Base-by-base conservation (phyloP, 768 basidiomycete genomes). In the Suillus ampliporus region DNA sequence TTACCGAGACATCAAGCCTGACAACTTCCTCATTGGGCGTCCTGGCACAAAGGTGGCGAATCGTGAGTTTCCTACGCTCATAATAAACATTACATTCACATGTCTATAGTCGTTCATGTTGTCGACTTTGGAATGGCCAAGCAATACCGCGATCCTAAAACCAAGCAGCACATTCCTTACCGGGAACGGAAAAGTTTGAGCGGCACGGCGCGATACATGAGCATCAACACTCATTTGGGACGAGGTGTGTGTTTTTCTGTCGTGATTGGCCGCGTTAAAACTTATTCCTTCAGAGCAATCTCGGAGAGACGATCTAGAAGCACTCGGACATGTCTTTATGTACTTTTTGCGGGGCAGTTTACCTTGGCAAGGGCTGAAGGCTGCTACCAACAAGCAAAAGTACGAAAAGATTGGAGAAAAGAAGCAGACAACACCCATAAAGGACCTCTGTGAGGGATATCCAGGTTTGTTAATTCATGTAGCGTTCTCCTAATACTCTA, bases 331-430 rank as follows among this genome's bases (percentile, higher is more conserved):
- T 79, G 97, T 99, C 69, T 99, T 99, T 82, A 97, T 99, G 93
- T 99, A 99, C 82, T 99, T 99, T 79, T 78, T 99, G 57, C 87
- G 97, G 58, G 97, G 97, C 23, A 97, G 95, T 69, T 74, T 99
- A 58, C 97, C 97, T 26, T 99, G 97, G 97, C 97, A 99, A 74
- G 97, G 97, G 61, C 86, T 99, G 62, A 99, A 99, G 80, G 97
- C 97, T 38, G 97, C 97, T 34, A 99, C 96, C 57, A 99, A 99
- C 84, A 99, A 99, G 82, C 97, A 99, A 77, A 94, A 99, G 83
- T 99, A 99, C 80, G 97, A 99, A 84, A 99, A 99, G 84, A 99
- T 99, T 76, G 97, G 97, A 66, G 97, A 99, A 83, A 99, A 99
- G 90, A 99, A 95, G 84, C 97, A 99, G 81, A 92, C 92, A 15